Evolutionary conservation across 2,329 filamentous ascomycete species (phyloP), one percentile per base, ranked within the genome.

Genomic region (Chrysoporthe puriensis): DNA sequence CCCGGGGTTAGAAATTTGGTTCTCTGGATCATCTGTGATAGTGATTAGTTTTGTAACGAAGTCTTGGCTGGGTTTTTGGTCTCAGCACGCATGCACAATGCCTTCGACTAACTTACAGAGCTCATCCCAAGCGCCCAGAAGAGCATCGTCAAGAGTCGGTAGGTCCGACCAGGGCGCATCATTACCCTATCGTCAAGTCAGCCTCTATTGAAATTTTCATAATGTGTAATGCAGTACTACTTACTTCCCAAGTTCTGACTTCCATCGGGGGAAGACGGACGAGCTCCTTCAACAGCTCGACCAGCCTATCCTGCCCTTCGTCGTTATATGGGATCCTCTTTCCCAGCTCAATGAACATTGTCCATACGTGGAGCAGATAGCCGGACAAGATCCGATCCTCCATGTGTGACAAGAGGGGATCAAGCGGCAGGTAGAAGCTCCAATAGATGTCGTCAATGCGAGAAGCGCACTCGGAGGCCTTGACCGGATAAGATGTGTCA

Each of bases 361-460:
- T 67, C 68, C 68, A 69, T 13, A 69, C 68, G 26, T 69, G 68
- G 18, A 69, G 62, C 26, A 69, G 63, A 54, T 69, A 69, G 0
- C 68, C 68, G 4, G 68, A 69, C 1, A 69, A 62, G 44, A 69
- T 69, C 4, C 65, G 57, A 36, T 69, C 68, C 65, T 69, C 68
- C 68, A 69, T 65, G 34, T 59, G 63, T 36, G 63, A 63, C 6
- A 64, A 14, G 7, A 69, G 46, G 9, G 68, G 68, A 52, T 69
- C 68, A 14, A 69, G 52, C 0, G 68, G 68, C 32, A 69, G 60
- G 43, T 69, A 69, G n/a, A 67, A 69, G 62, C 68, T 69, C 68
- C 68, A 69, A 65, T 69, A 69, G n/a, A 69, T 63, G 58, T 69
- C 68, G 52, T 69, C 68, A 18, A 69, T 67, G 44, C 68, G 65